Conservation (phyloP, 2,329 filamentous ascomycete genomes). For the Phoma sp. region DNA sequence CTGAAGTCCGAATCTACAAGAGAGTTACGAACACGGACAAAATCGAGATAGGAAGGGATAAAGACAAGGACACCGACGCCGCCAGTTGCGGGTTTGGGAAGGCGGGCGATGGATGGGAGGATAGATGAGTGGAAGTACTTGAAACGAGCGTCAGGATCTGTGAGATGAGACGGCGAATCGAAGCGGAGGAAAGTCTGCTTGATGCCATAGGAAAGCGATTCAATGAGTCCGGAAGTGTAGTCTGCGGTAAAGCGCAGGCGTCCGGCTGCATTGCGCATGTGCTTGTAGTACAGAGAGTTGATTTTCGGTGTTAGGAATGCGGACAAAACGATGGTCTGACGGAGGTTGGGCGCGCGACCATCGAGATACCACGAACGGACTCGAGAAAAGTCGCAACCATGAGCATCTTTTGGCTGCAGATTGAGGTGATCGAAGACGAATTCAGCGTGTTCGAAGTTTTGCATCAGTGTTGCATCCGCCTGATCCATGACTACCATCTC, state of each 20-base stretch:
- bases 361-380: slow-evolving; percentile 94
- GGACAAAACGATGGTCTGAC: slow-evolving; percentile 83
- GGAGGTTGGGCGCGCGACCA: slow-evolving; percentile 76
- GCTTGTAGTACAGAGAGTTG: slow-evolving; percentile 74
- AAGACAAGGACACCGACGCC: slow-evolving; percentile 78
- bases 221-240: slow-evolving; percentile 75
- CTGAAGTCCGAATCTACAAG: slow-evolving; percentile 75
- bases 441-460: slow-evolving; percentile 97
- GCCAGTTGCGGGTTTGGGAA: slow-evolving; percentile 63
- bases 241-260: slow-evolving; percentile 72
- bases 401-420: slow-evolving; percentile 83
- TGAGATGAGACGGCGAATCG: slow-evolving; percentile 70
- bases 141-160: slow-evolving; percentile 87
- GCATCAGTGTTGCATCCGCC: slow-evolving; percentile 91
- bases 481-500: slow-evolving; percentile 91
- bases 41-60: slow-evolving; percentile 92
- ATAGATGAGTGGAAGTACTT: slow-evolving; percentile 86
- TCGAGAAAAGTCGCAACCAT: slow-evolving; percentile 91
- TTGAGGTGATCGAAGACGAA: slow-evolving; percentile 93
- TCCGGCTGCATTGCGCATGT: slow-evolving; percentile 82
- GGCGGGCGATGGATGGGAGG: slow-evolving; percentile 74
- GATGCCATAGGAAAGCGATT: slow-evolving; percentile 68
- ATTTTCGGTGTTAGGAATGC: slow-evolving; percentile 89
- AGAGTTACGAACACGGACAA: slow-evolving; percentile 90
- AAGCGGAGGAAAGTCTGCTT: slow-evolving; percentile 92